Evolutionary conservation across 2,329 filamentous ascomycete species (phyloP), one percentile per base, ranked within the genome.

Genomic region (Ophiocordyceps camponoti-rufipedis): DNA sequence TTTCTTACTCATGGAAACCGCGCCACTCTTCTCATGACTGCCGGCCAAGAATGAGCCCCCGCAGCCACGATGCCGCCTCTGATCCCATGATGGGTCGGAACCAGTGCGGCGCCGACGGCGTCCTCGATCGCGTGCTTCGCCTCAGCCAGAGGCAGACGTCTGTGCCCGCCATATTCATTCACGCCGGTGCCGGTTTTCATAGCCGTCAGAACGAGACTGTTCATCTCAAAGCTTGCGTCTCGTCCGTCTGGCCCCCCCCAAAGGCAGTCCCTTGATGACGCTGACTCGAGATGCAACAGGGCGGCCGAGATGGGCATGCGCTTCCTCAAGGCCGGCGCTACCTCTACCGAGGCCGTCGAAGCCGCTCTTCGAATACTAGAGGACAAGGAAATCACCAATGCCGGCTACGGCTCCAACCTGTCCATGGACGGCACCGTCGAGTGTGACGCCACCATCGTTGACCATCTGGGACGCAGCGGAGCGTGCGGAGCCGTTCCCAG

Each of bases 321-420:
- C 44, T 72, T 93, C 49, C 68, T 98, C 48, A 82, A 75, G 55
- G 75, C 74, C 50, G 91, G 91, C 23, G 83, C 80, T 10, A 78
- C 79, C 40, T 85, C 91, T 5, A 71, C 89, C 4, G 86, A 96
- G 57, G 91, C 88, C 14, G 82, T 95, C 19, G 91, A 95, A 62
- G 81, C 83, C 44, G 86, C 91, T 29, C 78, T 98, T 55, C 85
- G 82, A 53, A 71, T 85, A 18, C 76, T 98, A 16, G 91, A 98
- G 63, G 85, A 98, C 58, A 80, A 83, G 47, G 87, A 95, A 55
- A 93, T 98, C 52, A 98, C 93, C 33, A 98, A 98, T 60, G 85
- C 89, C 35, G 91, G 91, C 0, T 96, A 84, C 58, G 91, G 93
- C 42, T 98, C 91, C 63, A 98, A 98, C 55, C 68, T 98, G 23